Evolutionary conservation across 192 early-diverging fungal genomes (phyloP).

Genomic region (Diversispora epigaea): DNA sequence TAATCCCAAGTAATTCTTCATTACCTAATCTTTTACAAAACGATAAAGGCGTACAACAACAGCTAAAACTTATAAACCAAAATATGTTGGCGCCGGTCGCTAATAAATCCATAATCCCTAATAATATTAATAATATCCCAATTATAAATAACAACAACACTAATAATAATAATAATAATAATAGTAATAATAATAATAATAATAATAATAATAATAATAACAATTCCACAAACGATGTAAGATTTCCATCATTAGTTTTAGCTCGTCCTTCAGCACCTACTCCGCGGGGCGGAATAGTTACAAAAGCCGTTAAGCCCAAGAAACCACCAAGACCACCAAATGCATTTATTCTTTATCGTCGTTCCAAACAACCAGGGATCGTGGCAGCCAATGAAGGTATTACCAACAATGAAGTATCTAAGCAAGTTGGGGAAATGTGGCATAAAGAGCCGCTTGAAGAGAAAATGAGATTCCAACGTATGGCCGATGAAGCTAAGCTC

Average conservation of each 20-base stretch:
- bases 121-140: background rate
- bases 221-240: slow-evolving; percentile 2
- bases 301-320: slow-evolving; percentile 28
- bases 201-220: background rate
- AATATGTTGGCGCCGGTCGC: background rate
- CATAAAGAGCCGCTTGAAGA: slow-evolving; percentile 34
- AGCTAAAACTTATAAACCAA: slow-evolving; percentile 5
- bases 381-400: slow-evolving; percentile 29
- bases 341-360: slow-evolving; percentile 41
- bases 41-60: slow-evolving; percentile 15
- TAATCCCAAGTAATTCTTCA: slow-evolving; percentile 19
- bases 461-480: slow-evolving; percentile 22
- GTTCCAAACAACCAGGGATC: slow-evolving; percentile 32
- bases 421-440: slow-evolving; percentile 40
- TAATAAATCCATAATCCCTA: background rate
- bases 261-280: slow-evolving; percentile 1
- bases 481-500: slow-evolving; percentile 34
- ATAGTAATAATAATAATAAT: background rate
- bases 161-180: no score
- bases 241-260: slow-evolving; percentile 29
- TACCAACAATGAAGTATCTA: slow-evolving; percentile 38
- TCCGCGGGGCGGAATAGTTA: slow-evolving; percentile 13
- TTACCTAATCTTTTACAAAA: slow-evolving; percentile 18
- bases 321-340: slow-evolving; percentile 45
- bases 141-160: background rate